These are phyloP conservation scores for Debaryomyces sp. DNA, from an alignment of 1,139 yeast genomes.

Conservation along the genomic window DNA sequence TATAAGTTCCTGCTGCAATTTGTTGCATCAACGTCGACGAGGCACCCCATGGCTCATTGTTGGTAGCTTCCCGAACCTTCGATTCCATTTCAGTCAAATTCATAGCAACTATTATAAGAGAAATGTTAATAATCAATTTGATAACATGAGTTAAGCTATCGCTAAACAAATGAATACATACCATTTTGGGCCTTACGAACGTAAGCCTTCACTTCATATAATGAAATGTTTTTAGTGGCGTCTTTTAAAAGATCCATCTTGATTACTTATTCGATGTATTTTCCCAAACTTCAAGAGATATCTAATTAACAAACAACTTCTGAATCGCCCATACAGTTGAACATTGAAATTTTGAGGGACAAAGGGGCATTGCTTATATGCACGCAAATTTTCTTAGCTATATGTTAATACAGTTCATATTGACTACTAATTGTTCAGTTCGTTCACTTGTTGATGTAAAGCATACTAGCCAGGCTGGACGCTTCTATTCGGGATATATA, in stretches of 20 bases:
- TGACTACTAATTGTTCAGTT: background rate
- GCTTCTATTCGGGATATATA: no score
- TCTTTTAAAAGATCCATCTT: slow-evolving; percentile 69
- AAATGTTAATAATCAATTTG: slow-evolving; percentile 16
- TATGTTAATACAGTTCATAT: no score
- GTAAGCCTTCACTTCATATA: slow-evolving; percentile 95
- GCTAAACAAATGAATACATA: slow-evolving; percentile 24
- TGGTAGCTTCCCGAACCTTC: slow-evolving; percentile 95
- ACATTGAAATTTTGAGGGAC: slow-evolving; percentile 5
- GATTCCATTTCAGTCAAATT: slow-evolving; percentile 96
- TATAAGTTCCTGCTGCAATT: slow-evolving; percentile 93
- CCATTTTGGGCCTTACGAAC: slow-evolving; percentile 97
- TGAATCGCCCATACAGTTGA: background rate
- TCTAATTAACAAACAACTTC: background rate
- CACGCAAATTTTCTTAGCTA: background rate
- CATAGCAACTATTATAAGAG: slow-evolving; percentile 58
- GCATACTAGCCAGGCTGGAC: background rate
- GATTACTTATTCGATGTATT: slow-evolving; percentile 5
- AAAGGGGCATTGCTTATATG: slow-evolving; percentile 2
- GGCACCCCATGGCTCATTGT: slow-evolving; percentile 99
- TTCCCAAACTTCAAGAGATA: slow-evolving; percentile 1
- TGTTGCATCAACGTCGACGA: slow-evolving; percentile 89
- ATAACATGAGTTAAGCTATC: background rate
- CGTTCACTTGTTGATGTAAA: background rate
- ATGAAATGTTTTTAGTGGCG: slow-evolving; percentile 76